Base-by-base conservation (phyloP, 1,284 basidiomycete species). In the Leucoagaricus sp. region DNA sequence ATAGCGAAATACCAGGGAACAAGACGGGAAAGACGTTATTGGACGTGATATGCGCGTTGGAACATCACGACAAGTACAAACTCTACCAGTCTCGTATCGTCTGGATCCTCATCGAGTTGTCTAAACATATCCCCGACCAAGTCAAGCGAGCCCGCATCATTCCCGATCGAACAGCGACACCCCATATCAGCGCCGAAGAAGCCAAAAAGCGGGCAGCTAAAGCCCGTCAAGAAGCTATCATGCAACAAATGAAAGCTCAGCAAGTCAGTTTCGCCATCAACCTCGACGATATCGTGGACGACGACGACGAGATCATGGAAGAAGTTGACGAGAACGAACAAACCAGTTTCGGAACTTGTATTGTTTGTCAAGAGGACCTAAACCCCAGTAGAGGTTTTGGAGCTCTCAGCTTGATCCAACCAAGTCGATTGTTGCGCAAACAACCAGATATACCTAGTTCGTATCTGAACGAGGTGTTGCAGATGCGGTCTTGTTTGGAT, bases 331-430 rank as follows among this genome's bases (percentile, higher is more conserved):
- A 49, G 17, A 78, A 81, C 19, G 77, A 80, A 34, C 69, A 79
- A n/a, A 70, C 81, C 15, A 85, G 85, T 23, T 89, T 89, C 61
- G 97, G 96, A 1, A 91, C 89, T 25, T 99, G 97, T 70, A 99
- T 99, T 61, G 93, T 99, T 7, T 99, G 97, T 66, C 97, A 99
- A 70, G 97, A 99, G 70, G 91, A 94, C 59, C 83, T 98, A 48
- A 91, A 86, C 58, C 73, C 79, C 0, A 75, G 81, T 12, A 67
- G 69, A 58, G 79, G 92, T 0, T 98, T 98, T 67, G 97, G 97
- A 12, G 86, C 86, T 47, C 81, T 99, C n/a, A 93, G 91, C 1
- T 79, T 96, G 58, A 70, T 99, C 4, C 96, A 99, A 69, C 88
- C 94, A 0, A 98, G 95, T 70, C 83, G 92, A 36, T 76, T 95